Evolutionary conservation across 495 filamentous ascomycete species (phyloP).

Genomic region (Cryomyces minteri): DNA sequence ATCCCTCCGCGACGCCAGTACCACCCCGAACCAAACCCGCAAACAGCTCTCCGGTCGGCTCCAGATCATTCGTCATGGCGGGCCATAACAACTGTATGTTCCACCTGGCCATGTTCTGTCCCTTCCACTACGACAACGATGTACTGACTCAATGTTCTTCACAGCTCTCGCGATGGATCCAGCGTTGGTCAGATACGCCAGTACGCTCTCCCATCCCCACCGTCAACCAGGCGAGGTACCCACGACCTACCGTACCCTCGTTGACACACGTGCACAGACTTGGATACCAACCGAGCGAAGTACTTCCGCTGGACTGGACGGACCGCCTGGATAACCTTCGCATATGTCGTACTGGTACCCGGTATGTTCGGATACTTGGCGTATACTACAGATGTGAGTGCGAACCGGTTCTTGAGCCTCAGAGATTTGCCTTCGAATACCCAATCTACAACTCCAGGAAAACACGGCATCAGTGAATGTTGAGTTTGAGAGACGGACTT

Average conservation of each 20-base stretch:
- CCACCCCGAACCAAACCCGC: neutral
- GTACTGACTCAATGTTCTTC: constrained; percentile 5
- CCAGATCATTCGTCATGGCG: constrained; percentile 7
- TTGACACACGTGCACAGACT: constrained; percentile 32
- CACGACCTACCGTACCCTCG: neutral
- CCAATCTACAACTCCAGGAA: neutral
- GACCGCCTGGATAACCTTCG: constrained; percentile 59
- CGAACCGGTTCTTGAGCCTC: neutral
- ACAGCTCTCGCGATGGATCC: constrained; percentile 21
- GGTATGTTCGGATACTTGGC: constrained; percentile 45
- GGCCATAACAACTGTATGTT: constrained; percentile 13
- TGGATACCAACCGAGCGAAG: constrained; percentile 72
- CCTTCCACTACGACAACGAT: neutral
- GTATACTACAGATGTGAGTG: constrained; percentile 66
- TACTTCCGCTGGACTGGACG: constrained; percentile 86
- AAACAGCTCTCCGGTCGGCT: neutral
- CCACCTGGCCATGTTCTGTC: neutral
- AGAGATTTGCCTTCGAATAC: too few species aligned
- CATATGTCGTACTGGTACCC: constrained; percentile 57
- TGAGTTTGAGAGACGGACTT: neutral
- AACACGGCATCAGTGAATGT: neutral
- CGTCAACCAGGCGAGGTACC: neutral
- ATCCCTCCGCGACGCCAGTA: too few species aligned
- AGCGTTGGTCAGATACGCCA: constrained; percentile 22
- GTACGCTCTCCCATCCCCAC: constrained; percentile 13